Evolutionary conservation across 192 early-diverging fungal genomes (phyloP).

Genomic region (Coemansia brasiliensis): DNA sequence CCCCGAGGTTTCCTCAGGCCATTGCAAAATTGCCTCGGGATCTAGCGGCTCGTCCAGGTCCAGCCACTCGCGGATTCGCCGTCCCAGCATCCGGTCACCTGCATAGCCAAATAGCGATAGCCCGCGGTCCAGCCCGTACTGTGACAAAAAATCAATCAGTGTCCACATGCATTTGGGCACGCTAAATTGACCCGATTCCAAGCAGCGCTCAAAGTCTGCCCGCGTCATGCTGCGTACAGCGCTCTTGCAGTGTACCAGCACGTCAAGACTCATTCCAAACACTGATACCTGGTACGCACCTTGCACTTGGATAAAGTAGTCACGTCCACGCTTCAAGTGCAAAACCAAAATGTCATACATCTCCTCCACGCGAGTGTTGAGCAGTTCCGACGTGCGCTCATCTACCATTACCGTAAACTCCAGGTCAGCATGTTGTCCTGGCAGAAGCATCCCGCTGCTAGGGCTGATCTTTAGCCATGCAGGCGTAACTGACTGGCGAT

Average conservation of each 20-base stretch:
- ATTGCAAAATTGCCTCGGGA: conserved; percentile 23
- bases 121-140: conserved; percentile 32
- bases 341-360: conserved; percentile 65
- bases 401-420: conserved; percentile 55
- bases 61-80: conserved; percentile 77
- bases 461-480: conserved; percentile 78
- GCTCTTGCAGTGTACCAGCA: conserved; percentile 60
- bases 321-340: conserved; percentile 76
- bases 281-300: conserved; percentile 72
- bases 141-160: conserved; percentile 49
- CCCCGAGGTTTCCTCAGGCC: conserved; percentile 4
- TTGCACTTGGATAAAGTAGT: conserved; percentile 78
- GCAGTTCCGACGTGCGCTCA: conserved; percentile 52
- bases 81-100: conserved; percentile 64
- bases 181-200: conserved; percentile 48
- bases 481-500: conserved; percentile 57
- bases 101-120: conserved; percentile 36
- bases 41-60: conserved; percentile 60
- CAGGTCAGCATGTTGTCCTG: conserved; percentile 54
- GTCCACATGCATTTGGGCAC: conserved; percentile 44
- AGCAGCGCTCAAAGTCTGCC: conserved; percentile 49
- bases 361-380: conserved; percentile 54
- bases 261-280: conserved; percentile 71
- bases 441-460: conserved; percentile 66
- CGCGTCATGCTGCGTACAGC: conserved; percentile 59